Percentiles rank a stretch among this genome's conserved stretches.
These are phyloP conservation scores for Sporisorium iseilematis-ciliati DNA, from an alignment of 1,284 basidiomycete genomes.

Conservation along the genomic window DNA sequence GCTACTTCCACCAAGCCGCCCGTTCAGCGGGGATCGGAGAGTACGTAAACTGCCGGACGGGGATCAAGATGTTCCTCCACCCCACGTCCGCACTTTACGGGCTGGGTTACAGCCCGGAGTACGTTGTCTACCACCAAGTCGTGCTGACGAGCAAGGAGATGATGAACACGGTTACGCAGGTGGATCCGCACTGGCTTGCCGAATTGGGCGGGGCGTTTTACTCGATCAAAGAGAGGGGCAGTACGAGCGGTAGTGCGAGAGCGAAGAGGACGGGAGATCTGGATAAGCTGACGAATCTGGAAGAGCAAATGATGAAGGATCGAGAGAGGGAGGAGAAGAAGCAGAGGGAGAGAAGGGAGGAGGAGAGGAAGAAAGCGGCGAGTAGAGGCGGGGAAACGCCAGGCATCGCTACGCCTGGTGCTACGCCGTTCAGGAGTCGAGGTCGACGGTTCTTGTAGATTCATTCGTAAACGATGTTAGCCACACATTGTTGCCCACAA, in stretches of 20 bases:
- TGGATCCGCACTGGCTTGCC: constrained; percentile 69
- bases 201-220: constrained; percentile 84
- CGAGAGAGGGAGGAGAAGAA: constrained; percentile 21
- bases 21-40: constrained; percentile 98
- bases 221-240: constrained; percentile 85
- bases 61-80: constrained; percentile 84
- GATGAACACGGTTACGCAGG: constrained; percentile 68
- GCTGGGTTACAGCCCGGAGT: constrained; percentile 94
- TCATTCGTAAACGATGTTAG: background rate
- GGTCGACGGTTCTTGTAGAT: constrained; percentile 13
- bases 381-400: constrained; percentile 24
- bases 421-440: constrained; percentile 35
- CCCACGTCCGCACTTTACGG: constrained; percentile 97
- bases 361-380: constrained; percentile 14
- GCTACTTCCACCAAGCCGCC: constrained; percentile 99
- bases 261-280: constrained; percentile 81
- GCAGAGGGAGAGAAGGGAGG: constrained; percentile 22
- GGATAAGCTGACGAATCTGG: constrained; percentile 86
- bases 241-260: constrained; percentile 77
- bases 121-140: constrained; percentile 93
- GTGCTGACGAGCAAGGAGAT: constrained; percentile 55
- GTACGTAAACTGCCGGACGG: constrained; percentile 97
- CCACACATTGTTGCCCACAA: background rate
- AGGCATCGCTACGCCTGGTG: constrained; percentile 37
- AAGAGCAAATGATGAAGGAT: constrained; percentile 71